Percentiles rank a stretch among this genome's conserved stretches.
These are phyloP conservation scores for Aspergillus arachidicola DNA, from an alignment of 2,329 filamentous ascomycete species.

Conservation along the genomic window DNA sequence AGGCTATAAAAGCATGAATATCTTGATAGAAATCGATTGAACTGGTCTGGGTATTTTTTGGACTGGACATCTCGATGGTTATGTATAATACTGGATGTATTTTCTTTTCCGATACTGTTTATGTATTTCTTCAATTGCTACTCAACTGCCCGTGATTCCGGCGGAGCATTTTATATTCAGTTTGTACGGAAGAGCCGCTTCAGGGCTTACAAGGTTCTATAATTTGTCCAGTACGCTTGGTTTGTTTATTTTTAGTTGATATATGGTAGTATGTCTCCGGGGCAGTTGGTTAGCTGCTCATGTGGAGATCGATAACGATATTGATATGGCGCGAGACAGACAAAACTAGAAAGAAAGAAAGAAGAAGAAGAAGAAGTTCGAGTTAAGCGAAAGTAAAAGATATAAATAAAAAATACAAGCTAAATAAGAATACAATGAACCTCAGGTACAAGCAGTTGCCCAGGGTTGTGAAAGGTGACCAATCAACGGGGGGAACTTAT, in stretches of 20 bases:
- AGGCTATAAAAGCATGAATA: not conserved
- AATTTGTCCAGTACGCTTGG: no score
- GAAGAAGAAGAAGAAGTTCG: not conserved
- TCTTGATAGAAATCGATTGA: not conserved
- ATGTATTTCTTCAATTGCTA: not conserved
- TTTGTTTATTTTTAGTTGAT: not conserved
- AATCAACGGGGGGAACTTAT: conserved; percentile 18
- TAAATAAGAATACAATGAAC: no score
- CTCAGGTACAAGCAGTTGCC: not conserved
- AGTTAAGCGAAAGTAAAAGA: not conserved
- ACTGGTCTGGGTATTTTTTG: not conserved
- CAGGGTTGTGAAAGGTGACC: not conserved
- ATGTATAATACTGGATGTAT: conserved; percentile 6
- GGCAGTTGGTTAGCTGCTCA: no score
- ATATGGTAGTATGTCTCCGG: not conserved
- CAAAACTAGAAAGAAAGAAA: not conserved
- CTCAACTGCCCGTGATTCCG: not conserved
- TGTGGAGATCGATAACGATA: not conserved
- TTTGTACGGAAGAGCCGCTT: not conserved
- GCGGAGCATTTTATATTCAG: not conserved
- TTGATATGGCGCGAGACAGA: not conserved
- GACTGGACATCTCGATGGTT: not conserved
- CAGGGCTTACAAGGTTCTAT: not conserved
- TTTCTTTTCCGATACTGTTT: not conserved
- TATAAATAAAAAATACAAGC: no score